Percentiles rank a stretch among this genome's conserved stretches.
Conservation (phyloP, 805 yeast genomes). For the Monosporozyma yasuniensis region DNA sequence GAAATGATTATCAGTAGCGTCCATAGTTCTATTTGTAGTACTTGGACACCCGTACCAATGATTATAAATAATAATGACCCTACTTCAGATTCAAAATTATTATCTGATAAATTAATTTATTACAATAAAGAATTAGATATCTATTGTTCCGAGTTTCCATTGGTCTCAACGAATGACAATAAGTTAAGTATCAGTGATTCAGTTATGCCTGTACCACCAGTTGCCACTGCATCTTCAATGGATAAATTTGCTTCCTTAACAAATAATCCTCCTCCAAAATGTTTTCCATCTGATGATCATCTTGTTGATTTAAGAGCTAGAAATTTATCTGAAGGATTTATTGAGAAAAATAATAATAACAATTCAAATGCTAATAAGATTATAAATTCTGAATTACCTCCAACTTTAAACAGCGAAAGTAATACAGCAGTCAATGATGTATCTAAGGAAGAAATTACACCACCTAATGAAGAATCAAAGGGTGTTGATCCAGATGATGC, state of each 20-base stretch:
- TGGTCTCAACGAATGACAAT: slow-evolving; percentile 32
- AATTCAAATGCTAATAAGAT: neutral
- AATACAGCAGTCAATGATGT: neutral
- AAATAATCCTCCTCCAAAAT: neutral
- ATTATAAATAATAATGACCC: slow-evolving; percentile 28
- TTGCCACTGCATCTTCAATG: neutral
- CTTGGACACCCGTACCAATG: slow-evolving; percentile 58
- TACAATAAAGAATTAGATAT: slow-evolving; percentile 53
- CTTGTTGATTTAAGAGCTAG: slow-evolving; percentile 24
- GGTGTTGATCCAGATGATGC: neutral
- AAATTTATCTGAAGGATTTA: slow-evolving; percentile 15
- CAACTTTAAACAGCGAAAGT: neutral
- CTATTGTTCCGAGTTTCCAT: slow-evolving; percentile 51
- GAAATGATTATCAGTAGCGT: slow-evolving; percentile 32
- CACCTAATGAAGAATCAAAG: neutral
- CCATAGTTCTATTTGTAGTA: slow-evolving; percentile 31
- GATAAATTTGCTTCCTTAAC: neutral
- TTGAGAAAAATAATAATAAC: neutral
- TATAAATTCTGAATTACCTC: neutral
- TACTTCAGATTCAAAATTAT: neutral
- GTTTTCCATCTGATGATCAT: slow-evolving; percentile 26
- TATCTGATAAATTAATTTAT: slow-evolving; percentile 42
- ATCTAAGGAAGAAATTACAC: neutral
- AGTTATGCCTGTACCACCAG: neutral
- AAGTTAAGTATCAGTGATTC: neutral